Evolutionary conservation across 169 alveolate species (phyloP).

Genomic region (Theileria luwenshuni): DNA sequence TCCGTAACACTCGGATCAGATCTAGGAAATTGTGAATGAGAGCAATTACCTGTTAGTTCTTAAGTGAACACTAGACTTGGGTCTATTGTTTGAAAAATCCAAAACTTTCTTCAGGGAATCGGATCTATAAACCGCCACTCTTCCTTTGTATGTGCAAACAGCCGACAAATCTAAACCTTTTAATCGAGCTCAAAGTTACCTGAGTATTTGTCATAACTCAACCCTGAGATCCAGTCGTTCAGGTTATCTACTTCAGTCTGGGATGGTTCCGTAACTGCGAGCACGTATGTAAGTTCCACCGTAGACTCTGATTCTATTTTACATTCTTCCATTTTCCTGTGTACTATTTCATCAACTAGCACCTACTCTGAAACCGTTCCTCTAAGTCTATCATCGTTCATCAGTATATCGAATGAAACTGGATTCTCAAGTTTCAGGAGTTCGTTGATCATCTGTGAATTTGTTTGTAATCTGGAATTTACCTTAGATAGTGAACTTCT

Average conservation of each 20-base stretch:
- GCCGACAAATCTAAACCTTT: constrained; percentile 25
- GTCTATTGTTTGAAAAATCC: constrained; percentile 15
- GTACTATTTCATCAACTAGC: not conserved
- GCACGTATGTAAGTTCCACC: constrained; percentile 34
- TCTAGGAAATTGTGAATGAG: not conserved
- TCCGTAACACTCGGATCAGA: constrained; percentile 22
- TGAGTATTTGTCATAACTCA: constrained; percentile 1
- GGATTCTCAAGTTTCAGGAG: constrained; percentile 40
- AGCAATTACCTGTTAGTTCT: constrained; percentile 17
- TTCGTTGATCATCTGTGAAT: constrained; percentile 62
- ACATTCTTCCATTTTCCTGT: constrained; percentile 37
- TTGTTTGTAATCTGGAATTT: not conserved
- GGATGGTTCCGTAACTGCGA: constrained; percentile 60
- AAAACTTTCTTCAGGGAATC: constrained; percentile 12
- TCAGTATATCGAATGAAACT: constrained; percentile 54
- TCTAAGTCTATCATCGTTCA: constrained; percentile 50
- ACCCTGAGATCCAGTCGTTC: constrained; percentile 59
- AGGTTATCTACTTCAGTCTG: constrained; percentile 26
- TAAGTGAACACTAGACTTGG: constrained; percentile 30
- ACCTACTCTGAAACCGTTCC: constrained; percentile 58
- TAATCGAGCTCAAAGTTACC: constrained; percentile 6
- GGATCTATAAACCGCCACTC: constrained; percentile 31
- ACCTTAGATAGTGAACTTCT: constrained; percentile 59
- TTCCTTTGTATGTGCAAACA: constrained; percentile 47
- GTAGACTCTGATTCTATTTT: constrained; percentile 53